These are phyloP conservation scores for Sanguinoderma infundibulare DNA, from an alignment of 1,284 basidiomycete species.

Conservation along the genomic window DNA sequence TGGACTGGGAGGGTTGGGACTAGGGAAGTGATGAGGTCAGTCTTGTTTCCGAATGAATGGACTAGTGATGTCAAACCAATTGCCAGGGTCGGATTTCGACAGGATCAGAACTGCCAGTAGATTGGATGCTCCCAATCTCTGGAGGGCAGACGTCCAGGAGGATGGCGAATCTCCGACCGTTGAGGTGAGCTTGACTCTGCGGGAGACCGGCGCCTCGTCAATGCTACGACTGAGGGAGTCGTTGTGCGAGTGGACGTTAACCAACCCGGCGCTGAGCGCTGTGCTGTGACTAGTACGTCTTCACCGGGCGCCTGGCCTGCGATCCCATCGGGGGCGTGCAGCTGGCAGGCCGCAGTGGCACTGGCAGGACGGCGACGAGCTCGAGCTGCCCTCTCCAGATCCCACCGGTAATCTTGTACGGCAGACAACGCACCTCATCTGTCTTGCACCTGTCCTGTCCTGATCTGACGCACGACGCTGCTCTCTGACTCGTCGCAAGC, in stretches of 20 bases:
- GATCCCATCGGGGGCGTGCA: slow-evolving; percentile 4
- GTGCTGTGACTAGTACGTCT: too few relatives aligned
- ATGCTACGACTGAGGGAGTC: not conserved
- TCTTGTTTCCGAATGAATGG: not conserved
- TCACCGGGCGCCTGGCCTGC: not conserved
- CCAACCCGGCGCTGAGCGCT: not conserved
- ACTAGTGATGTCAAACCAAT: not conserved
- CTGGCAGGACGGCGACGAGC: not conserved
- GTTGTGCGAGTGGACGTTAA: not conserved
- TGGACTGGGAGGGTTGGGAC: not conserved
- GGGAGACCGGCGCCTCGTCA: not conserved
- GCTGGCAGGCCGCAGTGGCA: not conserved
- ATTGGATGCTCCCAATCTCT: not conserved
- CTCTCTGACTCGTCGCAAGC: not conserved
- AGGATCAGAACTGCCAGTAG: not conserved
- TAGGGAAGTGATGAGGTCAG: not conserved
- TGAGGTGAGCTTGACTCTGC: not conserved
- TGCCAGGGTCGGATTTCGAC: not conserved
- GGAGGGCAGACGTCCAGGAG: too few relatives aligned
- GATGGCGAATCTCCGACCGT: not conserved
- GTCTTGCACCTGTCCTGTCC: not conserved
- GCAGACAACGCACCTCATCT: not conserved
- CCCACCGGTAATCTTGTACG: not conserved
- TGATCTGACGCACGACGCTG: not conserved
- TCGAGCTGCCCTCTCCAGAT: not conserved